Conservation (phyloP, 371 early-diverging fungal genomes). For the Capniomyces stellatus region DNA sequence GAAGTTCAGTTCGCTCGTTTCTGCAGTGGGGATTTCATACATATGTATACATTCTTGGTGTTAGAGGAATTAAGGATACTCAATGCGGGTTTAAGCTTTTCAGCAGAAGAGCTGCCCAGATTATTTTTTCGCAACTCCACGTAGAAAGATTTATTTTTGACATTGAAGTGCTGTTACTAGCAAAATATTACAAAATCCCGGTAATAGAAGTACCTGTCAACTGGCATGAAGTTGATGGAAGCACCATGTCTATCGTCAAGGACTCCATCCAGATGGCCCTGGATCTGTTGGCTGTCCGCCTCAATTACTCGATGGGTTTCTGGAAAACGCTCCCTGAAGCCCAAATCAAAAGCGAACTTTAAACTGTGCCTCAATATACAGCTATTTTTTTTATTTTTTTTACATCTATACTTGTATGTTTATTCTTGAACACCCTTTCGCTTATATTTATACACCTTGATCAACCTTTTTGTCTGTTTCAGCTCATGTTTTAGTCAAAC, state of each 20-base stretch:
- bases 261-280: conserved; percentile 81
- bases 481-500: no score
- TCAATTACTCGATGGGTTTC: conserved; percentile 64
- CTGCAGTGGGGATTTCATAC: conserved; percentile 84
- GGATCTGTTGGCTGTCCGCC: conserved; percentile 68
- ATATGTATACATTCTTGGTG: conserved; percentile 60
- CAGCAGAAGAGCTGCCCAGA: conserved; percentile 53
- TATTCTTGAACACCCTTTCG: no score
- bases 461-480: no score
- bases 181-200: conserved; percentile 43
- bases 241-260: conserved; percentile 67
- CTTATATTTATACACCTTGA: no score
- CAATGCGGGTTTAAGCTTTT: conserved; percentile 95
- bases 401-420: no score
- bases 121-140: conserved; percentile 75
- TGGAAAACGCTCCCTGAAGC: conserved; percentile 30
- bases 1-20: conserved; percentile 73
- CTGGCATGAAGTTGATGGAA: conserved; percentile 93
- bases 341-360: no score
- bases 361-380: no score
- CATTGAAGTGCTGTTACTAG: conserved; percentile 79
- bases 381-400: no score
- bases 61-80: conserved; percentile 73
- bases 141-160: conserved; percentile 94
- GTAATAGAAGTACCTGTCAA: conserved; percentile 75